phyloP scores from a whole-genome alignment of 2,329 filamentous ascomycete genomes.

The Mariannaea elegans region DNA sequence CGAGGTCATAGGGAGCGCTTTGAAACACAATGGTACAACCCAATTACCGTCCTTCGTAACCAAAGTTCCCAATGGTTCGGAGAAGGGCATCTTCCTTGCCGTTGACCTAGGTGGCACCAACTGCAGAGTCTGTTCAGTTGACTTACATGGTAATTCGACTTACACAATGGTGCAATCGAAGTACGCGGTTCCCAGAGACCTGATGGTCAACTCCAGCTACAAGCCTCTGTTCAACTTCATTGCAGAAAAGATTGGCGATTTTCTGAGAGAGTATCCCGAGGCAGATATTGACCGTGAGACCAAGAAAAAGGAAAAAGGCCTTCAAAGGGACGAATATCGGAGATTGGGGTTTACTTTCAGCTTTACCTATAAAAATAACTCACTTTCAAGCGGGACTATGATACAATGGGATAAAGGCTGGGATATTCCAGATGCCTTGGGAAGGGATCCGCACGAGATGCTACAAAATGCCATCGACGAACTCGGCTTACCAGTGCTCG shows the following conservation, averaged over 20 bases:
- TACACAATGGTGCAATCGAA: conserved; percentile 67
- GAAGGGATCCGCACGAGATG: conserved; percentile 14
- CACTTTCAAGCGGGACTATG: not conserved
- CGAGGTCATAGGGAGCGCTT: not conserved
- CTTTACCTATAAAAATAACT: conserved; percentile 12
- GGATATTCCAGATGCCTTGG: conserved; percentile 7
- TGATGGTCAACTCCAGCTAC: conserved; percentile 9
- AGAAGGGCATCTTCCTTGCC: conserved; percentile 30
- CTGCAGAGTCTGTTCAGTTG: conserved; percentile 44
- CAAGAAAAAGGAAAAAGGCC: not conserved
- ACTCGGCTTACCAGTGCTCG: not conserved
- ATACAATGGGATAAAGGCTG: conserved; percentile 18
- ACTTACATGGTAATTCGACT: conserved; percentile 66
- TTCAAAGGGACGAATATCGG: not conserved
- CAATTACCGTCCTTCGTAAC: conserved; percentile 17
- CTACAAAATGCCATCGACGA: conserved; percentile 11
- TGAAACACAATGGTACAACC: not conserved
- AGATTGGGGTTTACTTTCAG: conserved; percentile 16
- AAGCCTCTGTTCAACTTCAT: conserved; percentile 12
- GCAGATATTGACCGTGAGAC: not conserved
- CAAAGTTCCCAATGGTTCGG: conserved; percentile 6
- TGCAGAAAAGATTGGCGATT: not conserved
- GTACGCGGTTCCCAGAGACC: not conserved
- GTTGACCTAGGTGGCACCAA: conserved; percentile 49
- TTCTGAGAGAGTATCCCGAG: not conserved